Conservation (phyloP, 2,329 filamentous ascomycete genomes). For the Tolypocladium ovalisporum region DNA sequence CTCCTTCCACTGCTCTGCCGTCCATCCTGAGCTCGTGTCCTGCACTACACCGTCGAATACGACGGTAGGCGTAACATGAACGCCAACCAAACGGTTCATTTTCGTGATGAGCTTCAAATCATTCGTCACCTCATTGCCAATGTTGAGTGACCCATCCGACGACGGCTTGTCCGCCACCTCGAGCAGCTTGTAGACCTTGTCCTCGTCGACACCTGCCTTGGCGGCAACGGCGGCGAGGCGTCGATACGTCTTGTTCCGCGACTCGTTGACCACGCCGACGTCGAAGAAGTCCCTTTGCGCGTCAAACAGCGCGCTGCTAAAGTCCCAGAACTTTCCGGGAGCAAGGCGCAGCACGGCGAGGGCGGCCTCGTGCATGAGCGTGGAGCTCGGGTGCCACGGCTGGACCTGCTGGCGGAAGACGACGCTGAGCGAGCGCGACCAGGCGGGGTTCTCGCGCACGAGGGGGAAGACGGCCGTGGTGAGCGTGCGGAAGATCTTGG, state of each 20-base stretch:
- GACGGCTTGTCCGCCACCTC: constrained; percentile 56
- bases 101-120: constrained; percentile 80
- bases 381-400: constrained; percentile 87
- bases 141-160: constrained; percentile 60
- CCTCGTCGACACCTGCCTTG: constrained; percentile 57
- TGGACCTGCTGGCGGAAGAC: constrained; percentile 89
- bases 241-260: constrained; percentile 72
- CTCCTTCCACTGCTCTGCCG: constrained; percentile 70
- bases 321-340: constrained; percentile 69
- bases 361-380: constrained; percentile 70
- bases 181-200: constrained; percentile 58
- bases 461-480: constrained; percentile 53
- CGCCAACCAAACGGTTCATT: constrained; percentile 64
- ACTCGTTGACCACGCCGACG: constrained; percentile 71
- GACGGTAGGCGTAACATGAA: constrained; percentile 87
- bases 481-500: constrained; percentile 65
- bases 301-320: constrained; percentile 54
- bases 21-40: constrained; percentile 71
- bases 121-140: constrained; percentile 71
- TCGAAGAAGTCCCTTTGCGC: constrained; percentile 76
- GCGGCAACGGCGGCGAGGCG: constrained; percentile 66
- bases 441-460: constrained; percentile 49
- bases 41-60: constrained; percentile 80
- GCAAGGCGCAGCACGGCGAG: constrained; percentile 65
- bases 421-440: constrained; percentile 50